phyloP scores from a whole-genome alignment of 805 yeast genomes.

The Isabelozyma heimii region DNA sequence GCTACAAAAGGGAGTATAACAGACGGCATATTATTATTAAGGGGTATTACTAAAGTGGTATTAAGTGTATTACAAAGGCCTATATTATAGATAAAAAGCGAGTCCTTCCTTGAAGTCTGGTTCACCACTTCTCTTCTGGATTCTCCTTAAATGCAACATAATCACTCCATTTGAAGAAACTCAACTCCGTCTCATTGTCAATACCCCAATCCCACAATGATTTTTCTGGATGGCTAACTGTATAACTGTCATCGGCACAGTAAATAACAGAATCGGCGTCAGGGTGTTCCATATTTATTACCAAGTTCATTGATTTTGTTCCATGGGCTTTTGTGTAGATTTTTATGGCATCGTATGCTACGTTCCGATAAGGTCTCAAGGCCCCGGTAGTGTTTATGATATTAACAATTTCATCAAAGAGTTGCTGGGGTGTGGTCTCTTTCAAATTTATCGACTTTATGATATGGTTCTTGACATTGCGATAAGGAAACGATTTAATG shows the following conservation, averaged over 20 bases:
- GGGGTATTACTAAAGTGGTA: too few relatives aligned
- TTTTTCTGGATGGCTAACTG: slow-evolving; percentile 10
- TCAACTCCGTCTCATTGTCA: slow-evolving; percentile 89
- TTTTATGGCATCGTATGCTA: slow-evolving; percentile 71
- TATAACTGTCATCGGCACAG: slow-evolving; percentile 14
- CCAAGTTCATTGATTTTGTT: slow-evolving; percentile 87
- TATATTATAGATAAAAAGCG: too few relatives aligned
- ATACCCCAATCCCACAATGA: slow-evolving; percentile 38
- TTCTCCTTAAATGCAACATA: slow-evolving; percentile 69
- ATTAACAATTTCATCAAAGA: slow-evolving; percentile 51
- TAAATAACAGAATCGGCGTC: slow-evolving; percentile 63
- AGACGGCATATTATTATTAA: too few relatives aligned
- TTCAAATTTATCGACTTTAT: slow-evolving; percentile 69
- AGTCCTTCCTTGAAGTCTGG: slow-evolving; percentile 5
- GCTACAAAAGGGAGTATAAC: too few relatives aligned
- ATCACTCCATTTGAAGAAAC: slow-evolving; percentile 68
- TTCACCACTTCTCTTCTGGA: slow-evolving; percentile 88
- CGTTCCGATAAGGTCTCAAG: slow-evolving; percentile 79
- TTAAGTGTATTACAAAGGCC: too few relatives aligned
- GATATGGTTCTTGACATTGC: slow-evolving; percentile 79
- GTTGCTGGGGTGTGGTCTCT: slow-evolving; percentile 59
- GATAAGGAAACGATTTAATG: slow-evolving; percentile 86
- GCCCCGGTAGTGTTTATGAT: slow-evolving; percentile 57
- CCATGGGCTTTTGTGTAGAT: slow-evolving; percentile 95
- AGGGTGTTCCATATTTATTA: slow-evolving; percentile 77